Conservation (phyloP, 495 filamentous ascomycete species). For the Cladorrhinum samala region DNA sequence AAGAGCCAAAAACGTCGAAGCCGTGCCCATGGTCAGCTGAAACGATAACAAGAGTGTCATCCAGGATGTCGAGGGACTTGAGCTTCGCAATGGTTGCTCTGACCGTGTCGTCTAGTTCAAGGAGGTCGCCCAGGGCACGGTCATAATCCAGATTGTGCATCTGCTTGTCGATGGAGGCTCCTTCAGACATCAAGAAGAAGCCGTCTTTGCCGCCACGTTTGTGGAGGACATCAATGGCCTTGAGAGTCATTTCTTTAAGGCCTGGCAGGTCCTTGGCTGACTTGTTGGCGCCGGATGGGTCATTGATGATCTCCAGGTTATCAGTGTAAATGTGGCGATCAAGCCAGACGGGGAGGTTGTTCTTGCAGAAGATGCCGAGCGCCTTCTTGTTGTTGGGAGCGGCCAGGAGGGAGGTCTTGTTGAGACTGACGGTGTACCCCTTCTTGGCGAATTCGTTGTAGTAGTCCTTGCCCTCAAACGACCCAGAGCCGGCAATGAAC, state of each 20-base stretch:
- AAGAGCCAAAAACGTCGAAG: slow-evolving; percentile 48
- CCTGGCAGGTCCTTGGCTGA: slow-evolving; percentile 63
- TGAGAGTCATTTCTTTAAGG: slow-evolving; percentile 75
- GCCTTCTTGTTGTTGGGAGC: slow-evolving; percentile 49
- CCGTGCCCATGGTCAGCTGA: slow-evolving; percentile 76
- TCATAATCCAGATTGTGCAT: slow-evolving; percentile 75
- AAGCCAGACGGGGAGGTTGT: slow-evolving; percentile 64
- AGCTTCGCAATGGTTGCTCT: slow-evolving; percentile 60
- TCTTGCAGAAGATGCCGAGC: slow-evolving; percentile 62
- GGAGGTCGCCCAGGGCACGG: slow-evolving; percentile 65
- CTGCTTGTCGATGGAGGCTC: slow-evolving; percentile 71
- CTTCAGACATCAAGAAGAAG: slow-evolving; percentile 74
- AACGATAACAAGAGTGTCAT: slow-evolving; percentile 64
- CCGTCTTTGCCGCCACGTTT: slow-evolving; percentile 56
- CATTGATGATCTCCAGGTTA: slow-evolving; percentile 55
- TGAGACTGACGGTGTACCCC: slow-evolving; percentile 57
- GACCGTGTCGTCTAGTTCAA: slow-evolving; percentile 71
- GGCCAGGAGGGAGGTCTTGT: slow-evolving; percentile 56
- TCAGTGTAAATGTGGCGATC: slow-evolving; percentile 64
- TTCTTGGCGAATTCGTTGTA: slow-evolving; percentile 59
- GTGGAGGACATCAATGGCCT: slow-evolving; percentile 65
- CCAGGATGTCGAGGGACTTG: slow-evolving; percentile 46
- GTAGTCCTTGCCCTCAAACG: slow-evolving; percentile 56
- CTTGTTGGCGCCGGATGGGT: slow-evolving; percentile 51
- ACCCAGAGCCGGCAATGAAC: slow-evolving; percentile 52